A percentile compares a stretch with the other conserved stretches of the same genome.
Conservation (phyloP, 129 eudicot genomes). For the Mikania micrantha region DNA sequence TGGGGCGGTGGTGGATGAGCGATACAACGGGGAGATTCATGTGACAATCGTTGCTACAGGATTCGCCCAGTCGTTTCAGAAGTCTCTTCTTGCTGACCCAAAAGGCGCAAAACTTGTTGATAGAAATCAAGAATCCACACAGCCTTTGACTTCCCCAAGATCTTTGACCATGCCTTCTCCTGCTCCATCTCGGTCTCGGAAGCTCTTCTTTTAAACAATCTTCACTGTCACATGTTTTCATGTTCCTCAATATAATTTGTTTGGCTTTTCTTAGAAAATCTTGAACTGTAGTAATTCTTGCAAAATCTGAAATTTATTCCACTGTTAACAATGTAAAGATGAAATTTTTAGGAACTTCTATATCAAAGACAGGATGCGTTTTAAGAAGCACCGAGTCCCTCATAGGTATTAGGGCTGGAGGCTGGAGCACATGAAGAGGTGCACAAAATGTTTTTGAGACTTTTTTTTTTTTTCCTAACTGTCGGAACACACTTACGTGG, state of each 20-base stretch:
- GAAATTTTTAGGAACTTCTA: background rate
- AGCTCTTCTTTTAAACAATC: constrained; percentile 54
- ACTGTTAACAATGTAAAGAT: background rate
- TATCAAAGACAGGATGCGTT: no score
- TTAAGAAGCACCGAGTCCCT: no score
- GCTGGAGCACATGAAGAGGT: no score
- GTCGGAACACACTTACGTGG: no score
- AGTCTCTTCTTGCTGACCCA: constrained; percentile 58
- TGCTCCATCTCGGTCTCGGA: constrained; percentile 46
- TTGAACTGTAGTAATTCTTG: background rate
- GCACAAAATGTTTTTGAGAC: no score
- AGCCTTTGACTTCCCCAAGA: constrained; percentile 29
- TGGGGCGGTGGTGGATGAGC: constrained; percentile 97
- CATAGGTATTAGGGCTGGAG: no score
- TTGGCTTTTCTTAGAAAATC: background rate
- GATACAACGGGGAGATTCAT: constrained; percentile 89
- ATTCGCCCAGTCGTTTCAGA: constrained; percentile 86
- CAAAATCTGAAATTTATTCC: background rate
- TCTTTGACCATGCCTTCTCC: constrained; percentile 34
- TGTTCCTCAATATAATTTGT: background rate
- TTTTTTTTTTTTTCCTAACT: no score
- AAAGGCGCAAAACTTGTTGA: constrained; percentile 54
- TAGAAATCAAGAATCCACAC: constrained; percentile 36
- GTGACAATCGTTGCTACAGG: constrained; percentile 98
- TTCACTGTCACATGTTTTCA: background rate